These are phyloP conservation scores for Kingdonia uniflora DNA, from an alignment of 164 flowering plant genomes.

Conservation along the genomic window DNA sequence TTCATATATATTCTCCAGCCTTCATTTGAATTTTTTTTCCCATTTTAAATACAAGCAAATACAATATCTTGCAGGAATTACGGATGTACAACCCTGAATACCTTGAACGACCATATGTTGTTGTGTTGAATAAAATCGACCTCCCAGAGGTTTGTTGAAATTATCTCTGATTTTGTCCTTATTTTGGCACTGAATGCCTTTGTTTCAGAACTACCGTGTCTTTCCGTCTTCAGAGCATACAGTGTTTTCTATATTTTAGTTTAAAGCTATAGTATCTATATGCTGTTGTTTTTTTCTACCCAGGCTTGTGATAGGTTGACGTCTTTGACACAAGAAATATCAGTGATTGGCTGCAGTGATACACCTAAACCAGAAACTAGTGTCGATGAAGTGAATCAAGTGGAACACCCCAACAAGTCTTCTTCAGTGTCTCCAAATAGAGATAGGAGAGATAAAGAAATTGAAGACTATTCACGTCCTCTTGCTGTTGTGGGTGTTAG, in stretches of 20 bases:
- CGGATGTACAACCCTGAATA: slow-evolving; percentile 96
- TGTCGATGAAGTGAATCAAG: slow-evolving; percentile 15
- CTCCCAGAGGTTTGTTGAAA: slow-evolving; percentile 54
- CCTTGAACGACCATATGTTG: slow-evolving; percentile 80
- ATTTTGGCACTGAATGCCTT: too few relatives aligned
- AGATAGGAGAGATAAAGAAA: slow-evolving; percentile 38
- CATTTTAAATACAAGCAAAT: not conserved
- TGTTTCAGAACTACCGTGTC: too few relatives aligned
- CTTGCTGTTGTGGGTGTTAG: slow-evolving; percentile 88
- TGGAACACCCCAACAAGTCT: slow-evolving; percentile 13
- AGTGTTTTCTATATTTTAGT: too few relatives aligned
- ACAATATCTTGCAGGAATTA: slow-evolving; percentile 55
- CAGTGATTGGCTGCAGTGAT: slow-evolving; percentile 42
- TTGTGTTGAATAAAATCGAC: slow-evolving; percentile 91
- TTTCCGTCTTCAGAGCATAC: too few relatives aligned
- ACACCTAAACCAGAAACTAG: slow-evolving; percentile 15
- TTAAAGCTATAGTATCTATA: too few relatives aligned
- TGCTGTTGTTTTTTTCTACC: slow-evolving; percentile 1
- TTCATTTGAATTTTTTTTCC: not conserved
- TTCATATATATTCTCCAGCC: too few relatives aligned
- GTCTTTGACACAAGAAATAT: slow-evolving; percentile 54
- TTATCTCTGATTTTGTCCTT: not conserved
- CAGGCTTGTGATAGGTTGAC: slow-evolving; percentile 68
- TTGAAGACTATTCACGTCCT: slow-evolving; percentile 83
- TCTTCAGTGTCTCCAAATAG: slow-evolving; percentile 7